These are phyloP conservation scores for Lenwebbia sp. DNA, from an alignment of 345 rosid species.

Conservation along the genomic window DNA sequence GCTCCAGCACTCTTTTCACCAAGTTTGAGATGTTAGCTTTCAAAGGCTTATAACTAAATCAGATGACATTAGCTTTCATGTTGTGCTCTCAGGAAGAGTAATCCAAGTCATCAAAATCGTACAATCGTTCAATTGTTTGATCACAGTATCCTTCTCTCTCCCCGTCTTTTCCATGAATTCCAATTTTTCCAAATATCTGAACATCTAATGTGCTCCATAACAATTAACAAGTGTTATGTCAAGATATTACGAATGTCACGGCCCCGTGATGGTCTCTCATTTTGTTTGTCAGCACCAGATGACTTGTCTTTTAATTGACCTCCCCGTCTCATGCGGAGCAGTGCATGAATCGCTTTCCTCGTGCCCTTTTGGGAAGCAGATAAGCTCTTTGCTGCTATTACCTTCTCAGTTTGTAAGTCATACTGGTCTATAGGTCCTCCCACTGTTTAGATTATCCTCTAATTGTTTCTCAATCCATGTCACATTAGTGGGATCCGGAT, in stretches of 20 bases:
- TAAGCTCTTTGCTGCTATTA: not conserved
- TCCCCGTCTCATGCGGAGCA: not conserved
- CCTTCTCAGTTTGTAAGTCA: not conserved
- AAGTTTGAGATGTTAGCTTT: not conserved
- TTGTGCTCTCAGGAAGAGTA: not conserved
- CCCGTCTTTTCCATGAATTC: not conserved
- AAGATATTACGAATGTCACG: accelerated
- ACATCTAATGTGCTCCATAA: accelerated
- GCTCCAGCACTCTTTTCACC: not conserved
- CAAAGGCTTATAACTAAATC: not conserved
- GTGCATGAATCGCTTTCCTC: not conserved
- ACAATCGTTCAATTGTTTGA: not conserved
- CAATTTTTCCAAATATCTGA: not conserved
- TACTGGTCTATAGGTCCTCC: not conserved
- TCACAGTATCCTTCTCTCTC: accelerated
- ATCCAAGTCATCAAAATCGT: not conserved
- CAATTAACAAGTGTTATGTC: not conserved
- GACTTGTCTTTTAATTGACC: not conserved
- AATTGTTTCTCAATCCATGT: not conserved
- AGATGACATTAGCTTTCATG: not conserved
- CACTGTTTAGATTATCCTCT: not conserved
- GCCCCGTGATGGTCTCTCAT: not conserved
- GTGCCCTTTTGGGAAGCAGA: not conserved
- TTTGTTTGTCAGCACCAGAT: not conserved
- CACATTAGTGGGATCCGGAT: not conserved